phyloP scores from a whole-genome alignment of 2,329 filamentous ascomycete genomes.

The Fusarium torreyae region DNA sequence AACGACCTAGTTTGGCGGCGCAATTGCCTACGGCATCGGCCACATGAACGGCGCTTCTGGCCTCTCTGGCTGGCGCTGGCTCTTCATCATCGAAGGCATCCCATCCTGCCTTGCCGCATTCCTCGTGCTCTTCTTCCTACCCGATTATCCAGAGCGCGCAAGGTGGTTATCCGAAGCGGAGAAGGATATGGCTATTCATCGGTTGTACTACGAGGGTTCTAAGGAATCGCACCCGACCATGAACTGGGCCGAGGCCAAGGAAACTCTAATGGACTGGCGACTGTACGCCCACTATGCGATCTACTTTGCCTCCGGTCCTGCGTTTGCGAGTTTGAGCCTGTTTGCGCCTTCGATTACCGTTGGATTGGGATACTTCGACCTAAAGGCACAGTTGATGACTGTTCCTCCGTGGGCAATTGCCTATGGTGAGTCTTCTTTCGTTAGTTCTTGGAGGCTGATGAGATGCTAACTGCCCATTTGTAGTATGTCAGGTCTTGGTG shows the following conservation, averaged over 20 bases:
- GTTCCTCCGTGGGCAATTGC: constrained; percentile 76
- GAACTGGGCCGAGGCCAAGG: constrained; percentile 77
- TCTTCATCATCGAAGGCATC: constrained; percentile 75
- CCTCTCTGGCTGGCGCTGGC: constrained; percentile 78
- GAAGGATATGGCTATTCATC: constrained; percentile 65
- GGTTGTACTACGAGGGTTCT: constrained; percentile 64
- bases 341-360: constrained; percentile 74
- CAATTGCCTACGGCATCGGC: constrained; percentile 80
- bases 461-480: constrained; percentile 12
- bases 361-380: constrained; percentile 64
- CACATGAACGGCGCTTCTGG: constrained; percentile 77
- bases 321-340: constrained; percentile 72
- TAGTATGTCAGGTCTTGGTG: constrained; percentile 59
- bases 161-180: constrained; percentile 74
- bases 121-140: constrained; percentile 76
- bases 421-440: constrained; percentile 59
- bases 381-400: constrained; percentile 76
- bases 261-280: constrained; percentile 75
- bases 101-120: constrained; percentile 75
- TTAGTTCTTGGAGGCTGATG: neutral
- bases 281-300: constrained; percentile 77
- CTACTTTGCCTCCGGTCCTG: constrained; percentile 66
- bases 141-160: constrained; percentile 77
- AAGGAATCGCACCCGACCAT: constrained; percentile 73
- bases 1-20: constrained; percentile 70